Conservation (phyloP, 495 filamentous ascomycete species). For the Oleoguttula mirabilis region DNA sequence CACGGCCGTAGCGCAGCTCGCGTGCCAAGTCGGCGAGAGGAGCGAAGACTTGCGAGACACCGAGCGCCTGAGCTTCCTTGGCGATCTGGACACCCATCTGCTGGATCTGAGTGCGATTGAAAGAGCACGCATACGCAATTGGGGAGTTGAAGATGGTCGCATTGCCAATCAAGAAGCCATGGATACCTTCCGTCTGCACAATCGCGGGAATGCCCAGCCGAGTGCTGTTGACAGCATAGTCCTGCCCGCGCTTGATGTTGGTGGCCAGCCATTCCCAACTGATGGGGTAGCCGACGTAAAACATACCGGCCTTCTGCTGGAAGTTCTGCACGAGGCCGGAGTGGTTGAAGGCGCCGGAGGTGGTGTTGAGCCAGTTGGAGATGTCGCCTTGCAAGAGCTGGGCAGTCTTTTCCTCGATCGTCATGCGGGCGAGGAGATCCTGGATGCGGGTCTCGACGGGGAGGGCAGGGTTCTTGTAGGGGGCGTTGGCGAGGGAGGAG, state of each 20-base stretch:
- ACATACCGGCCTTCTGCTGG: slow-evolving; percentile 47
- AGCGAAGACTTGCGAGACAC: slow-evolving; percentile 57
- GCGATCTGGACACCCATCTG: slow-evolving; percentile 52
- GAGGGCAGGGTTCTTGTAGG: slow-evolving; percentile 51
- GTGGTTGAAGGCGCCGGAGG: slow-evolving; percentile 47
- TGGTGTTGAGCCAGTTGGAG: slow-evolving; percentile 55
- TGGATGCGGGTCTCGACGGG: slow-evolving; percentile 48
- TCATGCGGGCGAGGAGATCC: slow-evolving; percentile 58
- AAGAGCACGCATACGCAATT: slow-evolving; percentile 56
- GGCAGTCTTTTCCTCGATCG: slow-evolving; percentile 53
- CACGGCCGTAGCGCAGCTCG: slow-evolving; percentile 55
- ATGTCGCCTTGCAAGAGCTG: slow-evolving; percentile 52
- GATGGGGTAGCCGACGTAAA: slow-evolving; percentile 58
- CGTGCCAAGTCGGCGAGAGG: slow-evolving; percentile 55
- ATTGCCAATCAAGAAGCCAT: slow-evolving; percentile 57
- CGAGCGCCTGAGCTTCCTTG: slow-evolving; percentile 48
- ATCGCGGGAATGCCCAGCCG: slow-evolving; percentile 55
- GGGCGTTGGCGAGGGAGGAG: slow-evolving; percentile 1
- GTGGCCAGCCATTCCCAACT: slow-evolving; percentile 48
- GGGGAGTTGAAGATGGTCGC: slow-evolving; percentile 67
- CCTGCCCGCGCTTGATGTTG: slow-evolving; percentile 49
- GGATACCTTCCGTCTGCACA: slow-evolving; percentile 58
- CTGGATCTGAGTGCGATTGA: slow-evolving; percentile 42
- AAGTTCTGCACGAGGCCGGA: slow-evolving; percentile 54
- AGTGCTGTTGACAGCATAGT: slow-evolving; percentile 47